Conservation (phyloP, 2,329 filamentous ascomycete species). For the Ophiostoma fasciatum region DNA sequence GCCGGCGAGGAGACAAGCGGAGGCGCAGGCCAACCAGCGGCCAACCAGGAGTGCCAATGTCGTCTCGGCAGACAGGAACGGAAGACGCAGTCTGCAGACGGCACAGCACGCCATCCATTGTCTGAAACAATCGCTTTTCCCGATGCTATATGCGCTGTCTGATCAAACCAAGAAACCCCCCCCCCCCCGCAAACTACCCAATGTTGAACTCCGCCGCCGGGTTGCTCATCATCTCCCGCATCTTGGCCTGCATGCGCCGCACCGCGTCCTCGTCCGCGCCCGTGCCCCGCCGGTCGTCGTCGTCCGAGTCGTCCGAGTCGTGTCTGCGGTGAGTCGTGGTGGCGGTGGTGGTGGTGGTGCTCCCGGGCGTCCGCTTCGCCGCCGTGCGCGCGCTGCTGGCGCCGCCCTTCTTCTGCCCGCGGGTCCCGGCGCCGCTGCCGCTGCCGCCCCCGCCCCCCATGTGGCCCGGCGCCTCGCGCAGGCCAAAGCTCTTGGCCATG, state of each 20-base stretch:
- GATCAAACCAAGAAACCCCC: too few species aligned
- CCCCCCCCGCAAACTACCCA: too few species aligned
- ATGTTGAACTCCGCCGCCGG: conserved; percentile 14
- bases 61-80: too few species aligned
- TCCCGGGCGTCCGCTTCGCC: conserved; percentile 9
- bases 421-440: conserved; percentile 24
- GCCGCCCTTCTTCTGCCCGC: conserved; percentile 19
- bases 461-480: conserved; percentile 75
- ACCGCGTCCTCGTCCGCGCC: conserved; percentile 40
- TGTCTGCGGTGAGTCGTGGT: too few species aligned
- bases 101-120: too few species aligned
- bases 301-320: conserved; percentile 18
- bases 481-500: conserved; percentile 80
- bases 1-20: too few species aligned
- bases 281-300: conserved; percentile 25
- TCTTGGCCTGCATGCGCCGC: conserved; percentile 31
- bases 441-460: conserved; percentile 42
- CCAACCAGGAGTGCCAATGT: too few species aligned
- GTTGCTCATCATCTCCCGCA: conserved; percentile 14
- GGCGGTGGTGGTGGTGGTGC: too few species aligned
- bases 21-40: too few species aligned
- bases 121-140: too few species aligned
- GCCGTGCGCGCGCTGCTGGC: conserved; percentile 5
- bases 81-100: too few species aligned
- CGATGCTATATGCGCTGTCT: too few species aligned